A percentile compares a stretch with the other conserved stretches of the same genome.
These are phyloP conservation scores for Septoria petroselini DNA, from an alignment of 2,329 filamentous ascomycete species.

Conservation along the genomic window DNA sequence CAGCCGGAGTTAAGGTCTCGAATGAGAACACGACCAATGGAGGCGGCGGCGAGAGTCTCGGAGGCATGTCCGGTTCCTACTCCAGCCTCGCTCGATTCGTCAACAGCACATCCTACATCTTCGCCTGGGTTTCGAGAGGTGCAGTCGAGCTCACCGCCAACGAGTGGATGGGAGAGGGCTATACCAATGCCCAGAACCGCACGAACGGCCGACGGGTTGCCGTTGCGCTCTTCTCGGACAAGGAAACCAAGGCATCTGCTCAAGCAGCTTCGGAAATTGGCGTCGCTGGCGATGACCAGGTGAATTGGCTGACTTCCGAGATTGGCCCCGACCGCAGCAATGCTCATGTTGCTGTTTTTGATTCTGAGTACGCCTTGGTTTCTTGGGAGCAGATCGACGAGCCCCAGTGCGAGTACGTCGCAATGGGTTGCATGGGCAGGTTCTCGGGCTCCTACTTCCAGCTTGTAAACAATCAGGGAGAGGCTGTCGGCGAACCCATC, in stretches of 20 bases:
- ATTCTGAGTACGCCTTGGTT: constrained; percentile 52
- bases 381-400: constrained; percentile 60
- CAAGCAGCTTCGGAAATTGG: constrained; percentile 56
- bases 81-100: constrained; percentile 56
- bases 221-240: constrained; percentile 56
- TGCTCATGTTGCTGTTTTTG: constrained; percentile 57
- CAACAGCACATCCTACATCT: constrained; percentile 54
- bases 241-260: constrained; percentile 54
- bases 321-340: constrained; percentile 54
- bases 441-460: constrained; percentile 61
- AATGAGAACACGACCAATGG: constrained; percentile 63
- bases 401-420: constrained; percentile 55
- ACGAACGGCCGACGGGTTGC: constrained; percentile 60
- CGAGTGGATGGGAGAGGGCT: constrained; percentile 57
- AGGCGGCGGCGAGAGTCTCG: constrained; percentile 56
- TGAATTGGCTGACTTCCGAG: constrained; percentile 57
- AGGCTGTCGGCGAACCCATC: constrained; percentile 52
- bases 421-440: constrained; percentile 59
- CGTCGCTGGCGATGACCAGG: constrained; percentile 54
- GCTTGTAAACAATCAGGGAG: constrained; percentile 52
- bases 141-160: constrained; percentile 55
- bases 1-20: constrained; percentile 56
- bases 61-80: constrained; percentile 63
- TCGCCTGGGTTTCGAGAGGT: constrained; percentile 61
- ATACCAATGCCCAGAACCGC: constrained; percentile 53